Percentiles rank a stretch among this genome's conserved stretches.
Evolutionary conservation across 1,284 basidiomycete species (phyloP).

Genomic region (Leccinum pseudoinsigne): DNA sequence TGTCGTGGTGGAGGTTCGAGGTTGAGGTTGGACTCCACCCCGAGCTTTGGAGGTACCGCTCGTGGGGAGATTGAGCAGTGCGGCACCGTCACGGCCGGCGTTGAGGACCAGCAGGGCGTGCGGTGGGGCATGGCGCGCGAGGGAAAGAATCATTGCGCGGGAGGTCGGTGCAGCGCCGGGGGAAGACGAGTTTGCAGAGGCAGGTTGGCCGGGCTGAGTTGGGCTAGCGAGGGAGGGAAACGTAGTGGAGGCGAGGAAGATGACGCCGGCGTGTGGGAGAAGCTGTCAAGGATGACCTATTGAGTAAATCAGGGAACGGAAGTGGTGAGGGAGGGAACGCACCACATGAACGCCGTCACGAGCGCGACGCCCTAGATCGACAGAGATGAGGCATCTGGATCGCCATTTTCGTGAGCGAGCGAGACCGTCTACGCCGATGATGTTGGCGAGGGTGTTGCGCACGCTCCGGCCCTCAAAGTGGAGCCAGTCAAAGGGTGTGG

Average conservation of each 20-base stretch:
- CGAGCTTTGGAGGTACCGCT: no score
- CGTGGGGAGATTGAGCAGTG: no score
- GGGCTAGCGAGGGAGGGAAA: slow-evolving; percentile 22
- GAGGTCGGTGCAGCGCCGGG: slow-evolving; percentile 17
- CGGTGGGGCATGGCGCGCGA: no score
- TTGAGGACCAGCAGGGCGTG: no score
- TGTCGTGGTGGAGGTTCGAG: no score
- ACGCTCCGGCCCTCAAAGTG: slow-evolving; percentile 78
- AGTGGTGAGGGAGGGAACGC: slow-evolving; percentile 29
- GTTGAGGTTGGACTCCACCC: no score
- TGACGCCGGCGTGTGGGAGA: slow-evolving; percentile 74
- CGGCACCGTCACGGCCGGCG: no score
- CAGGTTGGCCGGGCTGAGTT: background rate
- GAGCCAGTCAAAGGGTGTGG: slow-evolving; percentile 81
- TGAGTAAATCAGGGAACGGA: slow-evolving; percentile 10
- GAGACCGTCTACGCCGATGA: slow-evolving; percentile 73
- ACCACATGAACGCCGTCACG: slow-evolving; percentile 72
- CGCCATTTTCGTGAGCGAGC: slow-evolving; percentile 39
- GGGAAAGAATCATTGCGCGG: no score
- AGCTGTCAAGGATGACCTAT: slow-evolving; percentile 47
- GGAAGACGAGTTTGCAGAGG: slow-evolving; percentile 37
- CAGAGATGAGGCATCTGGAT: slow-evolving; percentile 67
- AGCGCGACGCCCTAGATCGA: slow-evolving; percentile 27
- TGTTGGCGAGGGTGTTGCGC: slow-evolving; percentile 74
- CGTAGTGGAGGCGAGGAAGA: slow-evolving; percentile 48